A percentile compares a stretch with the other conserved stretches of the same genome.
These are phyloP conservation scores for Candolleomyces eurysporus DNA, from an alignment of 768 basidiomycete genomes.

Conservation along the genomic window DNA sequence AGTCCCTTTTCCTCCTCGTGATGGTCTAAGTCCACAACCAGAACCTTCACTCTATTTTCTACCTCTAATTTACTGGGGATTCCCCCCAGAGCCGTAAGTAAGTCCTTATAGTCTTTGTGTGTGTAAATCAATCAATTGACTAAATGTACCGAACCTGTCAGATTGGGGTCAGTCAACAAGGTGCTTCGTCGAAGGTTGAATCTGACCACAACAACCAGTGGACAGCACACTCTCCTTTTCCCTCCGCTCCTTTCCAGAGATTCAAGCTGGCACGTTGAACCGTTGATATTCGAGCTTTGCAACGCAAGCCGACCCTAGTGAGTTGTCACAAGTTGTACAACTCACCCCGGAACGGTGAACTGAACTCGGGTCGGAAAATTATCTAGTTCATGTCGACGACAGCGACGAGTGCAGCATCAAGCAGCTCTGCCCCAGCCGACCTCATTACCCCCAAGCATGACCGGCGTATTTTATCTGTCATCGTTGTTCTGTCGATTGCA, in stretches of 20 bases:
- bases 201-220: neutral
- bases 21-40: neutral
- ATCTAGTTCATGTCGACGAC: constrained; percentile 1
- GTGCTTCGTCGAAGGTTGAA: neutral
- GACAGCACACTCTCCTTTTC: neutral
- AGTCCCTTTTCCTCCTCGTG: neutral
- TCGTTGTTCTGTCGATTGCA: constrained; percentile 30
- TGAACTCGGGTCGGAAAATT: neutral
- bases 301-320: neutral
- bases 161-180: neutral
- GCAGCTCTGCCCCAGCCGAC: neutral
- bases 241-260: neutral
- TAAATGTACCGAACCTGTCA: constrained; percentile 3
- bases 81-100: neutral
- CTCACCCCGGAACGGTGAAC: neutral
- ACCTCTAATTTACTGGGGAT: neutral
- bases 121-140: neutral
- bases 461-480: constrained; percentile 25
- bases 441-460: constrained; percentile 17
- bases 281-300: neutral
- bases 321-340: neutral
- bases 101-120: neutral
- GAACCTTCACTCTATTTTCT: neutral
- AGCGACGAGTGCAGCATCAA: neutral
- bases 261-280: neutral